Conservation (phyloP, 2,329 filamentous ascomycete genomes). For the Cercospora berteroae region DNA sequence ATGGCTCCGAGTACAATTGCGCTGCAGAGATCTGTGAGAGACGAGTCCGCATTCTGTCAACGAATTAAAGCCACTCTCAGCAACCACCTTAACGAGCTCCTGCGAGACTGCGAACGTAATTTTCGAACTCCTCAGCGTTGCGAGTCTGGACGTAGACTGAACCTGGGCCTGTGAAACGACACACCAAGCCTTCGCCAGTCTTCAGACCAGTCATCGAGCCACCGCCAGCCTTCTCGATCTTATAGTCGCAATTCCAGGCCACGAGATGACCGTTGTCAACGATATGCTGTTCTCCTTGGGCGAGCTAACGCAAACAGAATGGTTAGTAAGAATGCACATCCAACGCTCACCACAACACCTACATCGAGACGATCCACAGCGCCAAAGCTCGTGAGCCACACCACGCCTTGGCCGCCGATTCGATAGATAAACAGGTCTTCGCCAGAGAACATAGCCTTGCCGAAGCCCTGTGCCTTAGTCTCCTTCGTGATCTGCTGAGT, state of each 20-base stretch:
- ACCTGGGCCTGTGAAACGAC: conserved; percentile 85
- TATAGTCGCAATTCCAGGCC: conserved; percentile 92
- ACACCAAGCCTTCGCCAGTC: conserved; percentile 80
- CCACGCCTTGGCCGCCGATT: conserved; percentile 70
- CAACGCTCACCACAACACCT: conserved; percentile 41
- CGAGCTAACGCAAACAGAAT: conserved; percentile 38
- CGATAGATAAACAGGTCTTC: conserved; percentile 85
- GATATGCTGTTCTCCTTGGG: conserved; percentile 65
- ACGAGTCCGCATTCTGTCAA: neutral
- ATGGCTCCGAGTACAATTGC: neutral
- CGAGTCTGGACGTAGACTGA: conserved; percentile 88
- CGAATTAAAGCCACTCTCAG: neutral
- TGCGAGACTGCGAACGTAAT: conserved; percentile 3
- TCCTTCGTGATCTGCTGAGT: conserved; percentile 80
- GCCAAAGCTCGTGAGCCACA: conserved; percentile 89
- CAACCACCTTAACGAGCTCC: neutral
- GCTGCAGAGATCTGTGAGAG: neutral
- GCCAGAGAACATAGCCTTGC: conserved; percentile 87
- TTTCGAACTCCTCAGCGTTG: conserved; percentile 63
- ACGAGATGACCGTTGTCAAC: conserved; percentile 74
- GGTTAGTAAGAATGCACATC: neutral
- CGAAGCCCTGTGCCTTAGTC: conserved; percentile 73
- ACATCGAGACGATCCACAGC: conserved; percentile 91
- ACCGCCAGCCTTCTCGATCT: conserved; percentile 82
- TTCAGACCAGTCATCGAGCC: conserved; percentile 82